Evolutionary conservation across 805 yeast species (phyloP), one percentile per base, ranked within the genome.

Genomic region (Komagataella phaffii): DNA sequence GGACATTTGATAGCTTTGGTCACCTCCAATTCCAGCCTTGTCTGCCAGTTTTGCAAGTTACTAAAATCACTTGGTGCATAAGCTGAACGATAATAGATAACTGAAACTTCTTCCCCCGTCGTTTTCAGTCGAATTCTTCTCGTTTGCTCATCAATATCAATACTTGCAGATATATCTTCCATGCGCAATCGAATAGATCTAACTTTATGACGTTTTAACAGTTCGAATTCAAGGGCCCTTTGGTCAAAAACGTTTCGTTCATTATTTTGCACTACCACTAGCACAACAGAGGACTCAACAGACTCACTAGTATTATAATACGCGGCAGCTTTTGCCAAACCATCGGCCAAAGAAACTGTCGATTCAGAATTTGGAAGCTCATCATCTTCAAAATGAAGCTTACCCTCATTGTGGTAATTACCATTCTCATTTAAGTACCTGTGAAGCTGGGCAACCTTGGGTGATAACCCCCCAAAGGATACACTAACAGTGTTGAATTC

Each of bases 401-500:
- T 61, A 46, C 72, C 71, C 3, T 68, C 60, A 18, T 54, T 21
- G 30, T 69, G 69, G 60, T 85, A 86, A n/a, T 66, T 64, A 2
- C 89, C 89, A 6, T 70, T 60, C 3, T 66, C 61, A 61, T 85
- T 84, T 60, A 85, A 66, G 58, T 76, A 87, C 18, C 73, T 65
- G 65, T 93, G 99, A 52, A 88, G 69, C 57, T 78, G 72, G 18
- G 93, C 85, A 23, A 88, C 91, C 62, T 83, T 85, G 12, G 88
- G 64, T 1, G 96, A 83, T 52, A 93, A 72, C 0, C 95, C 98
- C 18, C 95, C 96, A 70, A 93, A 93, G 1, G 97, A 90, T 3
- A 91, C 96, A 59, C 96, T 85, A 3, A 93, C 88, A 1, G 99
- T 90, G 67, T 93, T 93, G 70, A 91, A 91, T 65, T 93, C 99